Conservation (phyloP, 208 protist genomes). For the Trypanosoma cruzi region DNA sequence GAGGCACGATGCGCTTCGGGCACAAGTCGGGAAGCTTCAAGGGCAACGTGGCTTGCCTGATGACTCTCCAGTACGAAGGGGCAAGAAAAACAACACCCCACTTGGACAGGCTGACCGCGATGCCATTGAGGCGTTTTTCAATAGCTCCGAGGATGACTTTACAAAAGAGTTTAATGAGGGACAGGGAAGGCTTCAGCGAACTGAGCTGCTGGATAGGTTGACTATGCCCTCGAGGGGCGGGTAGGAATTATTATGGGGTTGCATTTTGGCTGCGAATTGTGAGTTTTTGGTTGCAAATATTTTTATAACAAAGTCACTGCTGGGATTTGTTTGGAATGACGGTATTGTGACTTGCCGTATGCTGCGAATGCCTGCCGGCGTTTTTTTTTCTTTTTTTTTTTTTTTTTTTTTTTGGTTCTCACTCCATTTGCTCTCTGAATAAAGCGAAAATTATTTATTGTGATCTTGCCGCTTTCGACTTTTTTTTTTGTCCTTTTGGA, state of each 20-base stretch:
- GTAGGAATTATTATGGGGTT: background rate
- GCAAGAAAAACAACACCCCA: background rate
- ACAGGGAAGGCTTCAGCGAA: slow-evolving; percentile 45
- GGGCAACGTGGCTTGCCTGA: background rate
- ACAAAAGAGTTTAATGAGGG: slow-evolving; percentile 76
- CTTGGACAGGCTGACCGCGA: slow-evolving; percentile 73
- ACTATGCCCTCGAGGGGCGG: background rate
- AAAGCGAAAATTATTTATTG: too few relatives aligned
- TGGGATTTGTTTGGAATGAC: too few relatives aligned
- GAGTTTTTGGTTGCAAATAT: background rate
- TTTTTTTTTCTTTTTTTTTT: background rate
- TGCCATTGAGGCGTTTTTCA: slow-evolving; percentile 89
- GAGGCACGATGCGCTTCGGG: slow-evolving; percentile 29
- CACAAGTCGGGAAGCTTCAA: background rate
- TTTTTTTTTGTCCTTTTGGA: too few relatives aligned
- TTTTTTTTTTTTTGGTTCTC: background rate
- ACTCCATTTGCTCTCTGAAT: too few relatives aligned
- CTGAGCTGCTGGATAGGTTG: slow-evolving; percentile 30
- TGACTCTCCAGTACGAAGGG: too few relatives aligned
- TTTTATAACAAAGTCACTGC: background rate
- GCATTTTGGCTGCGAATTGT: background rate
- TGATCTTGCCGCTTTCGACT: too few relatives aligned
- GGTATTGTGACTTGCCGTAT: too few relatives aligned
- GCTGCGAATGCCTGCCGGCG: background rate
- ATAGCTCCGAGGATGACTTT: slow-evolving; percentile 77